Evolutionary conservation across 345 rosid species (phyloP).

Genomic region (Eucalyptus erythrocorys): DNA sequence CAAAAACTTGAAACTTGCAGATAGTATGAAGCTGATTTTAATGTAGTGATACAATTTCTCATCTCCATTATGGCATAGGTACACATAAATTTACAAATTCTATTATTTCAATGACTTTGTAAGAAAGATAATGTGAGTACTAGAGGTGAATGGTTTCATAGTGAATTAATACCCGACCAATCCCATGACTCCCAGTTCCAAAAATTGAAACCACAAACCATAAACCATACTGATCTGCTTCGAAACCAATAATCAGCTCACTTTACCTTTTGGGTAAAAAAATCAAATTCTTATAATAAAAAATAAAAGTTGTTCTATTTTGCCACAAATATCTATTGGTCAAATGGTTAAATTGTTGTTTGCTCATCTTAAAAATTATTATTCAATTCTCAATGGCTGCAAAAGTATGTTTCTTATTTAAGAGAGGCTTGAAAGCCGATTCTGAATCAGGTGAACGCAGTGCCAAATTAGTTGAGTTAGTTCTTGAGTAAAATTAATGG

Average conservation of each 20-base stretch:
- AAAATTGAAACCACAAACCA: neutral
- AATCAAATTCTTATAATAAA: neutral
- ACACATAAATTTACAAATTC: neutral
- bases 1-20: neutral
- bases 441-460: neutral
- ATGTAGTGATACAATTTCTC: neutral
- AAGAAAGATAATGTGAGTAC: neutral
- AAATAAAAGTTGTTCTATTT: neutral
- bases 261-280: neutral
- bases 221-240: rapidly evolving
- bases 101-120: neutral
- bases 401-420: neutral
- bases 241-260: neutral
- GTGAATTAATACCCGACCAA: neutral
- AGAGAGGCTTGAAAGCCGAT: neutral
- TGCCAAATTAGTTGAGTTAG: neutral
- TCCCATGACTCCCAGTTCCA: neutral
- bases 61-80: neutral
- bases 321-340: neutral
- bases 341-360: neutral
- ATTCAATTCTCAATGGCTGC: neutral
- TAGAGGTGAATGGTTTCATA: neutral
- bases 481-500: neutral
- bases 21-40: neutral
- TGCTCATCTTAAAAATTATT: neutral